Conservation (phyloP, 257 asterid genomes). For the Nicotiana sylvestris region DNA sequence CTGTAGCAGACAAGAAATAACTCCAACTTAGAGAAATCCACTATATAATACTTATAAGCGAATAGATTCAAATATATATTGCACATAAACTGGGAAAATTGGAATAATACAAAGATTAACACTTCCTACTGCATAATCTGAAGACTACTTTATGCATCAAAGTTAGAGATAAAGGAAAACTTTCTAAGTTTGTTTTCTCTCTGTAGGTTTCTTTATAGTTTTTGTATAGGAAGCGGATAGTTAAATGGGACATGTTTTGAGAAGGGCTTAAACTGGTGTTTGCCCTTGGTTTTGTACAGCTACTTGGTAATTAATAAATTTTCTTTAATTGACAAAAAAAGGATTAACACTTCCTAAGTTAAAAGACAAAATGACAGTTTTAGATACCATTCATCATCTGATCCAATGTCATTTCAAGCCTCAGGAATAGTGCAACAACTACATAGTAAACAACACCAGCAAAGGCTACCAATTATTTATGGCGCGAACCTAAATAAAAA, state of each 20-base stretch:
- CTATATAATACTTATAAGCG: background rate
- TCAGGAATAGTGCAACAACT: background rate
- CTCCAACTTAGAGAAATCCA: background rate
- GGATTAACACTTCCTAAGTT: background rate
- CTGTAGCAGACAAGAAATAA: background rate
- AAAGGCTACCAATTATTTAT: background rate
- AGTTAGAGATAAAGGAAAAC: too few species aligned
- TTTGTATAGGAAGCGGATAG: too few species aligned
- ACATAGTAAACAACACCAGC: background rate
- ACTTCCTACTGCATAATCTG: background rate
- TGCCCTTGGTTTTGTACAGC: too few species aligned
- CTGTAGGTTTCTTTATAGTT: too few species aligned
- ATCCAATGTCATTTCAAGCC: background rate
- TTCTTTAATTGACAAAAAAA: too few species aligned
- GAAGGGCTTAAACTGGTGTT: too few species aligned
- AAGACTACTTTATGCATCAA: too few species aligned
- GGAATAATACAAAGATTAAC: background rate
- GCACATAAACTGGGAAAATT: background rate
- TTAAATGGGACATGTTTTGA: too few species aligned
- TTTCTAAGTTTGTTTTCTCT: too few species aligned
- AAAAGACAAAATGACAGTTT: background rate
- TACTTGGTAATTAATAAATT: too few species aligned
- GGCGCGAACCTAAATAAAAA: background rate
- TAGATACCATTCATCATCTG: background rate
- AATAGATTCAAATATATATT: background rate